phyloP scores from a whole-genome alignment of 2,329 filamentous ascomycete species.

The Cercospora zeae-maydis region DNA sequence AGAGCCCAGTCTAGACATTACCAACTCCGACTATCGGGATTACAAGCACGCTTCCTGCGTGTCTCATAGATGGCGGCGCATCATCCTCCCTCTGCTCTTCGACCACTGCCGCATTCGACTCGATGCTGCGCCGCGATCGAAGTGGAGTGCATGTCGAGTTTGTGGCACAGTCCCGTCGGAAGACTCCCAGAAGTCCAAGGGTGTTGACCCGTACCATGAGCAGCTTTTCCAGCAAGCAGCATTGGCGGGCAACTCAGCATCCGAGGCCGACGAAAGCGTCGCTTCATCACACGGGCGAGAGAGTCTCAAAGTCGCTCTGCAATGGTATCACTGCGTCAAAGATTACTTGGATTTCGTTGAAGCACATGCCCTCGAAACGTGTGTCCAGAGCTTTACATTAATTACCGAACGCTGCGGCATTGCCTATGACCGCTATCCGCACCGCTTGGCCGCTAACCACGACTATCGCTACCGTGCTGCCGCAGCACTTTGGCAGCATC shows the following conservation, averaged over 20 bases:
- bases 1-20: constrained; percentile 48
- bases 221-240: constrained; percentile 1
- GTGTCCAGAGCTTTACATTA: constrained; percentile 48
- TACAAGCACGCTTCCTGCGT: constrained; percentile 55
- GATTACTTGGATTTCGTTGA: constrained; percentile 28
- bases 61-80: constrained; percentile 52
- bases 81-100: constrained; percentile 57
- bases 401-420: constrained; percentile 32
- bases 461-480: constrained; percentile 30
- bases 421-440: constrained; percentile 32
- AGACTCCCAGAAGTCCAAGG: neutral
- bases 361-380: constrained; percentile 15
- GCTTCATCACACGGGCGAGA: neutral
- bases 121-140: neutral
- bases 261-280: neutral
- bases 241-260: neutral
- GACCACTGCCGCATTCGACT: constrained; percentile 46
- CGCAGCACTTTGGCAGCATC: constrained; percentile 48
- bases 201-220: neutral
- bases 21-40: constrained; percentile 36
- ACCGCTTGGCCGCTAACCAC: constrained; percentile 36
- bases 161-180: neutral
- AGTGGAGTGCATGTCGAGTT: constrained; percentile 3
- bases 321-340: constrained; percentile 25
- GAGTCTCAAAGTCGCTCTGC: constrained; percentile 19